Conservation (phyloP, 208 protist species). For the Acanthamoeba triangularis region DNA sequence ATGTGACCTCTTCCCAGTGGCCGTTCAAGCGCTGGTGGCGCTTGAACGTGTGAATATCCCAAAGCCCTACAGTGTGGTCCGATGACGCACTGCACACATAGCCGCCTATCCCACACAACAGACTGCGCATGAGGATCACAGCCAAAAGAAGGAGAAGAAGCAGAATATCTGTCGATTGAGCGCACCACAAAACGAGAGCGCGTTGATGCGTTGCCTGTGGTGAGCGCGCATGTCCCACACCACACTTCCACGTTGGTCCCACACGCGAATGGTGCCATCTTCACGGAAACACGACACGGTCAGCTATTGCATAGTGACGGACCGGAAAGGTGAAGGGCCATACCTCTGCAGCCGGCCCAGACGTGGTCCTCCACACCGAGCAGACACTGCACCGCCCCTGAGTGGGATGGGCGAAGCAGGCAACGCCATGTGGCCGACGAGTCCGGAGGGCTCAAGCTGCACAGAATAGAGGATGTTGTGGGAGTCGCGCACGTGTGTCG, state of each 20-base stretch:
- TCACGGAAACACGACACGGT: neutral
- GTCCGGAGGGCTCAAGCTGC: neutral
- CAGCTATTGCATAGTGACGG: neutral
- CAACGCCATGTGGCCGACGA: neutral
- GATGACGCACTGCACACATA: conserved; percentile 59
- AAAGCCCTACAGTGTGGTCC: conserved; percentile 1
- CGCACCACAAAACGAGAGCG: conserved; percentile 26
- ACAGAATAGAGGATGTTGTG: neutral
- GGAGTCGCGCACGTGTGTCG: neutral
- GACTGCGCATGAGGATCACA: neutral
- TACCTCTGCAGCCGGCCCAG: conserved; percentile 56
- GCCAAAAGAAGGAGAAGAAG: too few species aligned
- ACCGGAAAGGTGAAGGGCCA: neutral
- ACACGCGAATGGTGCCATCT: conserved; percentile 64
- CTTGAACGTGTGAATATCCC: conserved; percentile 50
- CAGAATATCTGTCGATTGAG: too few species aligned
- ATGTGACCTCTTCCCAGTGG: conserved; percentile 71
- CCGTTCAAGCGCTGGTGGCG: neutral
- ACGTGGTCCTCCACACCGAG: neutral
- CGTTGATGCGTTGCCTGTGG: conserved; percentile 44
- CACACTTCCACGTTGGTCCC: conserved; percentile 11
- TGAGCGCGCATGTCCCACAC: conserved; percentile 70
- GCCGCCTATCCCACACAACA: neutral
- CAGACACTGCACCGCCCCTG: conserved; percentile 48
- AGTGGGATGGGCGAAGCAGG: conserved; percentile 47